Percentiles rank a stretch among this genome's conserved stretches.
phyloP scores from a whole-genome alignment of 192 early-diverging fungal genomes.

The Podila clonocystis region DNA sequence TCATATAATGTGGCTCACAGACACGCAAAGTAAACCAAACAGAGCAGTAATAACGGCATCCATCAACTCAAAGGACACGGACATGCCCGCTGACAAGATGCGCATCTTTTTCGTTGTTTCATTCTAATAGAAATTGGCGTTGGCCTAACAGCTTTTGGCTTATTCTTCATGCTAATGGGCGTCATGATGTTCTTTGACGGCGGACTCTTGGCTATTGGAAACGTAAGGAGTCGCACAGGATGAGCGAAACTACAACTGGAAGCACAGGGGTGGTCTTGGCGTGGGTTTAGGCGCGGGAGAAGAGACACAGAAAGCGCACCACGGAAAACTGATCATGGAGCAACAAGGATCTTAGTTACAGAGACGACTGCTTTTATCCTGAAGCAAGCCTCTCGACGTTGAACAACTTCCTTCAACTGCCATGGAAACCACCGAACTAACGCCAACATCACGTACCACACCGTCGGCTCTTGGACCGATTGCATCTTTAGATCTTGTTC shows the following conservation, averaged over 20 bases:
- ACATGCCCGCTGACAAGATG: too few species aligned
- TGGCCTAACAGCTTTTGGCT: constrained; percentile 91
- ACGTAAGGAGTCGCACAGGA: constrained; percentile 66
- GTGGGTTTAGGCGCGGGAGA: too few species aligned
- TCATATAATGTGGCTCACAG: constrained; percentile 6
- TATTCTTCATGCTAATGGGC: constrained; percentile 92
- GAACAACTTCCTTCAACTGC: too few species aligned
- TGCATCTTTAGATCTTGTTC: constrained; percentile 92
- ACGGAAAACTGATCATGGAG: too few species aligned
- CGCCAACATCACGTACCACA: too few species aligned
- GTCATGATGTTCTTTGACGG: constrained; percentile 96
- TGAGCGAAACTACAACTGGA: not conserved
- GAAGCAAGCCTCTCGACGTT: too few species aligned
- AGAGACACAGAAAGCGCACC: too few species aligned
- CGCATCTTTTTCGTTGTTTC: not conserved
- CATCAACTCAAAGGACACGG: not conserved
- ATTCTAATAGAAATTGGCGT: constrained; percentile 83
- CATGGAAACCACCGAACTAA: too few species aligned
- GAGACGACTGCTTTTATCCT: too few species aligned
- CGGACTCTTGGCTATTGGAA: constrained; percentile 95
- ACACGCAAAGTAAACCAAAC: constrained; percentile 2
- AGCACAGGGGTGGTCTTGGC: not conserved
- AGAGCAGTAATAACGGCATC: too few species aligned
- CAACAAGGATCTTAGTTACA: too few species aligned
- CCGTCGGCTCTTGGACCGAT: too few species aligned